Evolutionary conservation across 2,329 filamentous ascomycete species (phyloP), one percentile per base, ranked within the genome.

Genomic region (Cryoendolithus antarcticus): DNA sequence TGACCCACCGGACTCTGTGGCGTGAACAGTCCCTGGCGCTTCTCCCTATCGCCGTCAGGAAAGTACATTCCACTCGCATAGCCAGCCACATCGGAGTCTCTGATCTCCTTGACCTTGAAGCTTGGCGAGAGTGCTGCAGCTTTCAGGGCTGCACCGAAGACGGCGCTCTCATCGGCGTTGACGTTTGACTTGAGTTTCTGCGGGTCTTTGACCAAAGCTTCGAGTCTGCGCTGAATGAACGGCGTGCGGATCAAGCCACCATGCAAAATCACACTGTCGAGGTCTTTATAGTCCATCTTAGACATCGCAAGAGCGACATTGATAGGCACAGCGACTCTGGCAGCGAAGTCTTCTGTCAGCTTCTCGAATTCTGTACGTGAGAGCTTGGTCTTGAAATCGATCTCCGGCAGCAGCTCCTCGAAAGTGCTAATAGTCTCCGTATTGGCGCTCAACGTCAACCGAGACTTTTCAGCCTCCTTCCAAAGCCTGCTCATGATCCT

Each of bases 21-120:
- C 3, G 79, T 80, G 72, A 93, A 96, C 15, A 98, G 71, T 57
- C 82, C 82, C 65, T 94, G 85, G 51, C 80, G 76, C 54, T 80
- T 75, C 37, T 75, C 67, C 65, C 89, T 67, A 40, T 75, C 72
- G 41, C 75, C 70, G 11, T 57, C 51, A 30, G 67, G 75, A 75
- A 85, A 94, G 59, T 80, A 82, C 52, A 94, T 73, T 41, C 78
- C 77, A 21, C 82, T 73, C 2, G 78, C 68, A 58, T 91, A 95
- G 32, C 71, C 71, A 32, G 83, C 74, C 13, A 74, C 76, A 52
- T 98, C 91, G n/a, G 69, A 72, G 37, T 83, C 76, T 43, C 83
- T 74, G 48, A 98, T 98, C 57, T 96, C 91, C 71, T 96, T 98
- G 57, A 98, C 91, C 45, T 86, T 81, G 77, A 98, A 98, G 59